phyloP scores from a whole-genome alignment of 2,329 filamentous ascomycete genomes.

The Sclerotinia trifoliorum region DNA sequence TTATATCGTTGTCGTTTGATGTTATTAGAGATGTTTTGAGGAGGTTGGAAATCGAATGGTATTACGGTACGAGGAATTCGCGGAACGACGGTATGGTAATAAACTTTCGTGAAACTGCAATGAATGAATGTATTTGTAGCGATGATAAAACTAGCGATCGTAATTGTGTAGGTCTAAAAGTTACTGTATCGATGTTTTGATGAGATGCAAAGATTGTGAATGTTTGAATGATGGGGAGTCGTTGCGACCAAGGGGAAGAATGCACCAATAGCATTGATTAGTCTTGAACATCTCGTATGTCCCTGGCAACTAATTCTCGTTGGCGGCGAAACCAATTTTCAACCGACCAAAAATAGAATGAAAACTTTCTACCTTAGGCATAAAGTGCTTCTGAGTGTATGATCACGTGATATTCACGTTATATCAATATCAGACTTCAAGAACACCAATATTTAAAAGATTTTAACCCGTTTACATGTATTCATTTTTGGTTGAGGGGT shows the following conservation, averaged over 20 bases:
- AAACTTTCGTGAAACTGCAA: conserved; percentile 22
- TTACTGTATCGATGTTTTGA: conserved; percentile 20
- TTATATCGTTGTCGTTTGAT: conserved; percentile 18
- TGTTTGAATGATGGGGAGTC: conserved; percentile 21
- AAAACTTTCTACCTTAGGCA: not conserved
- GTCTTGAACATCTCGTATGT: conserved; percentile 19
- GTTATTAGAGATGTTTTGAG: conserved; percentile 26
- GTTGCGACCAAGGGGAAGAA: conserved; percentile 15
- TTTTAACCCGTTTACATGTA: not conserved
- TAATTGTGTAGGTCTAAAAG: conserved; percentile 26
- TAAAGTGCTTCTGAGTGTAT: rapidly evolving
- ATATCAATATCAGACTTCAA: not conserved
- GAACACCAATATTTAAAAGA: not conserved
- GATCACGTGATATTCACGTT: conserved; percentile 3
- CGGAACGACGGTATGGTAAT: conserved; percentile 13
- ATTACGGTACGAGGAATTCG: conserved; percentile 21
- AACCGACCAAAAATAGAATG: conserved; percentile 1
- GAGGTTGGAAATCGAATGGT: conserved; percentile 24
- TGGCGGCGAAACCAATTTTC: conserved; percentile 23
- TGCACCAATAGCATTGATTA: conserved; percentile 19
- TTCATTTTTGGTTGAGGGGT: not conserved
- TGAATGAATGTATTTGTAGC: conserved; percentile 28
- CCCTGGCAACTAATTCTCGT: conserved; percentile 9
- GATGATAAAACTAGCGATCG: conserved; percentile 22
- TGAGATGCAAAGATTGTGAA: conserved; percentile 21